Base-by-base conservation (phyloP, 2,329 filamentous ascomycete genomes). In the Aspergillus ochraceus region DNA sequence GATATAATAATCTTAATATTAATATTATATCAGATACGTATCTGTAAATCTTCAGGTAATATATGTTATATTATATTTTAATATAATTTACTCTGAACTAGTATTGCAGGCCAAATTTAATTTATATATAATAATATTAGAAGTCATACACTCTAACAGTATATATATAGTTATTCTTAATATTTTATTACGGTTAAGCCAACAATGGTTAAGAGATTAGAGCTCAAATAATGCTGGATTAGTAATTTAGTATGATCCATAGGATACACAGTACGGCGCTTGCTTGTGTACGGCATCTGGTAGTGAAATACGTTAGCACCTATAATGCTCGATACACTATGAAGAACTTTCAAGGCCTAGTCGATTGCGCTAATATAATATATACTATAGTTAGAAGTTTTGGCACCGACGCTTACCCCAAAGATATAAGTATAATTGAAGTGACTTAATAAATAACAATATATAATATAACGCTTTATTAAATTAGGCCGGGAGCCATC, bases 61-160 rank as follows among this genome's bases (percentile, higher is more conserved):
- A 47, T 47, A 47, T 47, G 30, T 52, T 29, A 52, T 26, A 29
- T 52, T 52, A 26, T 52, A 52, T 29, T 52, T 52, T 52, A 19
- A 30, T 10, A 26, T 52, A 52, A 52, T 52, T 8, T 52, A 52
- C 19, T 52, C 30, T 52, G 30, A 10, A 29, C 24, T 52, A 36
- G 29, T 52, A 52, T 52, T 52, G 30, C 30, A 52, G 50, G 29
- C 29, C 29, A n/a, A 47, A 22, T 47, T 47, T 47, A 3, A 47
- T 22, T 47, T 19, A 47, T 47, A 47, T 47, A 26, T 50, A 24
- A 24, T 24, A 24, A 24, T 5, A 4, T 24, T 24, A 24, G 22
- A 22, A 24, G 22, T 24, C 22, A 24, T 24, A 24, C 4, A 24
- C 22, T 24, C 22, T 24, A 24, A 24, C 2, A 24, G 22, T 24